Conservation (phyloP, 805 yeast genomes). For the Candida easanensis region DNA sequence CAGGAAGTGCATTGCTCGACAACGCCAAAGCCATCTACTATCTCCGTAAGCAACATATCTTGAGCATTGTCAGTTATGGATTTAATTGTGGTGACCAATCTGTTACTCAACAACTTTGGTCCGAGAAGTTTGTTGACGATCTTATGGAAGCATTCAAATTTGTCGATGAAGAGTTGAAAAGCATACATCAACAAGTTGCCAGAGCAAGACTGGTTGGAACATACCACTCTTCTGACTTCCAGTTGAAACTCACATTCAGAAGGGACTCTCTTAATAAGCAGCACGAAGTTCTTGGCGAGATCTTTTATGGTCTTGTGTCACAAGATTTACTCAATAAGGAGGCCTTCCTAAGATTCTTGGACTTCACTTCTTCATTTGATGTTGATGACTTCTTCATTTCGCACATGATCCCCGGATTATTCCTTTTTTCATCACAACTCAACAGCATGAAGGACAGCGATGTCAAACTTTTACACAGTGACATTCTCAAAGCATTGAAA, state of each 20-base stretch:
- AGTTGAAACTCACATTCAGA: constrained; percentile 51
- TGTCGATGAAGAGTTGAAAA: constrained; percentile 55
- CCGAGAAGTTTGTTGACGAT: constrained; percentile 34
- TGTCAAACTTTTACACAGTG: constrained; percentile 36
- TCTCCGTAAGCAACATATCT: constrained; percentile 66
- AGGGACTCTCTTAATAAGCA: constrained; percentile 60
- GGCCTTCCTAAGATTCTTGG: constrained; percentile 39
- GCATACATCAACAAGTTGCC: constrained; percentile 50
- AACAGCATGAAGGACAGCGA: constrained; percentile 34
- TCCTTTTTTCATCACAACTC: constrained; percentile 42
- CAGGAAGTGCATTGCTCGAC: constrained; percentile 50
- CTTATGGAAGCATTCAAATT: constrained; percentile 53
- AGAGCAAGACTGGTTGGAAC: constrained; percentile 54
- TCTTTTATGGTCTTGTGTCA: constrained; percentile 50
- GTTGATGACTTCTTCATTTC: constrained; percentile 63
- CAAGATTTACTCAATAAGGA: constrained; percentile 33
- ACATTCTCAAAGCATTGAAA: constrained; percentile 34
- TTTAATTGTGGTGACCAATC: constrained; percentile 29
- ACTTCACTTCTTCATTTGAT: constrained; percentile 45
- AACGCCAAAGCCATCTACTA: constrained; percentile 68
- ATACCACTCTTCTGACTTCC: constrained; percentile 41
- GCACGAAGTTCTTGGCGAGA: constrained; percentile 71
- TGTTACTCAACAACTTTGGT: constrained; percentile 22
- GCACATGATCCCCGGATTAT: constrained; percentile 62
- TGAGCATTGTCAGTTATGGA: constrained; percentile 56